Base-by-base conservation (phyloP, 306 rosid species). In the Corylus heterophylla region DNA sequence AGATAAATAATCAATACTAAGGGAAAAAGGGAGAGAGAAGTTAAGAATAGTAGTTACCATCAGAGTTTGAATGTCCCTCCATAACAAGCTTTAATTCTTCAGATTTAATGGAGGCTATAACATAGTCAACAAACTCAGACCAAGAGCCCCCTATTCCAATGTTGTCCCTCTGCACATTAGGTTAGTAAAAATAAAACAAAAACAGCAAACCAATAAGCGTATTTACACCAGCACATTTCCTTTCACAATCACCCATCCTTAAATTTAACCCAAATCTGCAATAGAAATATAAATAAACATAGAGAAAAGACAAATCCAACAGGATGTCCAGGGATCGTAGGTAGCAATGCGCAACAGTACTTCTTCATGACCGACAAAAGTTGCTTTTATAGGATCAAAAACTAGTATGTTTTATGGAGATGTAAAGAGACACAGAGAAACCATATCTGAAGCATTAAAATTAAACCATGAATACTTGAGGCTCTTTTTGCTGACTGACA, bases 131-230 rank as follows among this genome's bases (percentile, higher is more conserved):
- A 88, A 94, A 94, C 84, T 94, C 98, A 0, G 89, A 82, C 91
- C 90, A 89, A 67, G 89, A 80, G 25, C 97, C 97, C 78, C 97
- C 97, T 76, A 92, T 86, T 75, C 98, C 98, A 84, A 88, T 82
- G 81, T 71, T 84, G 70, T 94, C 97, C 90, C 89, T 92, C 98
- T 94, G 96, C 88, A 83, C 47, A 76, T 12, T 17, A 45, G 17
- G 2, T 64, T 22, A 10, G 27, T n/a, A 11, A 0, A 6, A 35
- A n/a, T 22, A 54, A 45, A 71, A 12, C 18, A 64, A 4, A 64
- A 37, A 37, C 12, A 64, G 20, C 16, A 3, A 37, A 16, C 47
- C 22, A 64, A 7, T 13, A 17, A 64, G 48, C 18, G 25, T 17
- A 64, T 31, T 64, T 16, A 64, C 13, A 16, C 47, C 13, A 67